Conservation (phyloP, 129 eudicot species). For the Helianthus annuus region HanXRQr2.0-SUNRISE NC_035444.2:72825997-72826496, state of each 20-base stretch:
- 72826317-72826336: conserved; percentile 95
- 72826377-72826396: conserved; percentile 89
- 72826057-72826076: conserved; percentile 15
- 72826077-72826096: conserved; percentile 70
- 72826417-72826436: conserved; percentile 49
- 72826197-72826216: neutral
- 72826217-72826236: neutral
- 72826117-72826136: conserved; percentile 87
- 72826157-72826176: conserved; percentile 91
- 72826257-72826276: conserved; percentile 56
- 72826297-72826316: conserved; percentile 97
- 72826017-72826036: neutral
- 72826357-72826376: conserved; percentile 95
- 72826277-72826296: conserved; percentile 98
- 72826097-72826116: conserved; percentile 95
- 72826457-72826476: neutral
- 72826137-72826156: conserved; percentile 93
- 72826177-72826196: conserved; percentile 4
- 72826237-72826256: neutral
- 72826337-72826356: conserved; percentile 95
- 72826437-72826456: neutral
- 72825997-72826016: conserved; percentile 24
- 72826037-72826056: neutral
- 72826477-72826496: neutral
- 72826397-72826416: conserved; percentile 97